A percentile compares a stretch with the other conserved stretches of the same genome.
phyloP scores from a whole-genome alignment of 73 alveolate genomes.

The Paramecium caudatum region DNA sequence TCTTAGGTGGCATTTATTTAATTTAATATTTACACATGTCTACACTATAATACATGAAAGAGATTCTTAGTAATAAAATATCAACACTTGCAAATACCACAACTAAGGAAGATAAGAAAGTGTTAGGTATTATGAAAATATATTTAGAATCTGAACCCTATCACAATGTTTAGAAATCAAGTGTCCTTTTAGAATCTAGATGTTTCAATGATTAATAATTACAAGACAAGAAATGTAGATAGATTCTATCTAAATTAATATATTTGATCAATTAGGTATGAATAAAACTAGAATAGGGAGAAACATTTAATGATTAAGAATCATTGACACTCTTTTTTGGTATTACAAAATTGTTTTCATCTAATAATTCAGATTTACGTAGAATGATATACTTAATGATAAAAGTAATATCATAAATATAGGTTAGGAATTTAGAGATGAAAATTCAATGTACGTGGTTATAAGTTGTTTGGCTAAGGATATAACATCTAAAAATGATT shows the following conservation, averaged over 20 bases:
- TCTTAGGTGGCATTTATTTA: slow-evolving; percentile 57
- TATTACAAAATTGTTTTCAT: slow-evolving; percentile 65
- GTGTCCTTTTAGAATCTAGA: slow-evolving; percentile 67
- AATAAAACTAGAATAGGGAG: not conserved
- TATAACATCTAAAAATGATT: slow-evolving; percentile 68
- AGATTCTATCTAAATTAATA: slow-evolving; percentile 65
- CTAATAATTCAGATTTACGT: slow-evolving; percentile 69
- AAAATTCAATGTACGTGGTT: slow-evolving; percentile 67
- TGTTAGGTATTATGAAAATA: not conserved
- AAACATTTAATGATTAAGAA: slow-evolving; percentile 67
- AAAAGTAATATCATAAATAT: not conserved
- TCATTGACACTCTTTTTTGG: slow-evolving; percentile 66
- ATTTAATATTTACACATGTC: slow-evolving; percentile 39
- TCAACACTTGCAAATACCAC: not conserved
- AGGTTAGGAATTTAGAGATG: slow-evolving; percentile 73
- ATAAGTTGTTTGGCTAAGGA: slow-evolving; percentile 69
- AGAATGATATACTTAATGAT: slow-evolving; percentile 77
- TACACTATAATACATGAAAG: slow-evolving; percentile 45
- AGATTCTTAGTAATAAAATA: not conserved
- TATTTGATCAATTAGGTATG: slow-evolving; percentile 62
- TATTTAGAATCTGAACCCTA: slow-evolving; percentile 71
- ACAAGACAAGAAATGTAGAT: slow-evolving; percentile 73
- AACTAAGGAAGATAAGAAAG: slow-evolving; percentile 1
- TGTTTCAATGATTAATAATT: slow-evolving; percentile 57
- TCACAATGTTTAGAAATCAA: slow-evolving; percentile 60